A percentile compares a stretch with the other conserved stretches of the same genome.
phyloP scores from a whole-genome alignment of 306 rosid species.

The Lathyrus oleraceus region DNA sequence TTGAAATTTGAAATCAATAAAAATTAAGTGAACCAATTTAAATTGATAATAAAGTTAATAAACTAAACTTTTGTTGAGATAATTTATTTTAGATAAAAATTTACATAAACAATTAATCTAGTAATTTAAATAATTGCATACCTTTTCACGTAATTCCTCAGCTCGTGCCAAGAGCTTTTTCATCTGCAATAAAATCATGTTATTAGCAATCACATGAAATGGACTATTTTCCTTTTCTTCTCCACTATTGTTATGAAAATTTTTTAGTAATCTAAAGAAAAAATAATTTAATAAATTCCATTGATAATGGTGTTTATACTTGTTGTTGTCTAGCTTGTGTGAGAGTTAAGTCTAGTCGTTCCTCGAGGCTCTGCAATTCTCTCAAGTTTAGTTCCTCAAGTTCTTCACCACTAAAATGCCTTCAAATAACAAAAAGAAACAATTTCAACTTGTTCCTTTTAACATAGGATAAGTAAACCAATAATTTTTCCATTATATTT shows the following conservation, averaged over 20 bases:
- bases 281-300: no score
- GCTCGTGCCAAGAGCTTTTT: conserved; percentile 47
- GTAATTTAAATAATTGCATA: conserved; percentile 8
- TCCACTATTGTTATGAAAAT: no score
- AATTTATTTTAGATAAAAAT: no score
- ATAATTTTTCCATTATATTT: not conserved
- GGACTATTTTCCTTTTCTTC: no score
- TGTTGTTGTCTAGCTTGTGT: conserved; percentile 54
- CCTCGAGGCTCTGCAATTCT: conserved; percentile 65
- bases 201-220: no score
- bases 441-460: not conserved
- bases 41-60: not conserved
- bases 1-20: not conserved
- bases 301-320: conserved; percentile 41
- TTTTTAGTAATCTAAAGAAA: no score
- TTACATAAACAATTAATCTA: no score
- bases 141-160: conserved; percentile 62
- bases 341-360: conserved; percentile 62
- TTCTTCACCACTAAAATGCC: conserved; percentile 81
- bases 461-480: not conserved
- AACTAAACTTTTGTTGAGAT: not conserved
- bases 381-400: conserved; percentile 60
- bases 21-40: not conserved
- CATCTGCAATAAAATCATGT: conserved; percentile 38
- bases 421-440: conserved; percentile 20